Evolutionary conservation across 140 eudicot genomes (phyloP).

Genomic region (Ambrosia hybrid): DNA sequence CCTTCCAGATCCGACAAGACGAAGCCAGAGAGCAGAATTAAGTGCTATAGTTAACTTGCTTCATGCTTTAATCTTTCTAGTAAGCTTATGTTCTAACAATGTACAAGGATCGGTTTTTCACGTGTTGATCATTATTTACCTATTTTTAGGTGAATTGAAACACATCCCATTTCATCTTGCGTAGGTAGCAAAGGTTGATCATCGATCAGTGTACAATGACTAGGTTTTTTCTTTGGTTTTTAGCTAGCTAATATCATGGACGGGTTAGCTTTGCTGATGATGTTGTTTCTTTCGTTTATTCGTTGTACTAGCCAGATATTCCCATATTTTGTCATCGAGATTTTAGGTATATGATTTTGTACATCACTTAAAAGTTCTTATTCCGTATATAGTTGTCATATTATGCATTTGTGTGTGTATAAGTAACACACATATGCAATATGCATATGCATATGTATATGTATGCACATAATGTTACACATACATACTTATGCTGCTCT

Average conservation of each 20-base stretch:
- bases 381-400: background rate
- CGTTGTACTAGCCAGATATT: constrained; percentile 41
- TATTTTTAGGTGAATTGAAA: constrained; percentile 14
- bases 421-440: background rate
- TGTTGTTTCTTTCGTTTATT: constrained; percentile 45
- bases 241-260: constrained; percentile 28
- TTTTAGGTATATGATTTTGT: constrained; percentile 42
- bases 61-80: constrained; percentile 34
- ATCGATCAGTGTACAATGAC: constrained; percentile 44
- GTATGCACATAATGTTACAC: background rate
- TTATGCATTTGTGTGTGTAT: background rate
- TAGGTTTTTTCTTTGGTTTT: constrained; percentile 23
- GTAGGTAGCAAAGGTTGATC: constrained; percentile 34
- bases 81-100: constrained; percentile 39
- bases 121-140: constrained; percentile 18
- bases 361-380: constrained; percentile 23
- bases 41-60: constrained; percentile 17
- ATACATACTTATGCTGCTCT: background rate
- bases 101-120: constrained; percentile 40
- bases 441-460: background rate
- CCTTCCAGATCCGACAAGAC: constrained; percentile 48
- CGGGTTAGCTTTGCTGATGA: constrained; percentile 30
- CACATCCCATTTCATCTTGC: constrained; percentile 24
- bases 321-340: constrained; percentile 39
- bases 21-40: constrained; percentile 45